Evolutionary conservation across 306 rosid genomes (phyloP), one percentile per base, ranked within the genome.

Genomic region (Corylus heterophylla): DNA sequence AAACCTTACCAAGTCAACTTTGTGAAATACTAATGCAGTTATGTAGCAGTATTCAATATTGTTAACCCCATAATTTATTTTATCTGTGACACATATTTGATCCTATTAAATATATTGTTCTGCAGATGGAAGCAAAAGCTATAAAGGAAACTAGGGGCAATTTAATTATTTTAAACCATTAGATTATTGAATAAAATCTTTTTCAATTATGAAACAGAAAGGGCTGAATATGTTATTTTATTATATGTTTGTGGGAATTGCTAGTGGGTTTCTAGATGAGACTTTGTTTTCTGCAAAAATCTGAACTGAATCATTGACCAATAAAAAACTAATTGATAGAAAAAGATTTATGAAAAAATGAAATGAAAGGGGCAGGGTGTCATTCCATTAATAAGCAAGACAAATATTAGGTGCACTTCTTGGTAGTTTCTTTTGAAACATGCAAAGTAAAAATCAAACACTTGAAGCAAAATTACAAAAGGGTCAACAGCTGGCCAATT

Each of bases 391-490:
- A 66, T 31, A 31, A 63, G 45, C n/a, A 66, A 66, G 49, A 37
- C 7, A 37, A 2, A 63, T 7, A 58, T 44, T 31, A 7, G 17
- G 71, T 73, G 51, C 39, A 27, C 48, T 86, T 78, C 72, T 64
- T 74, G 39, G 83, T 16, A 20, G 39, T 55, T 87, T 79, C 83
- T 31, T 55, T 42, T 74, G 44, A 74, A 42, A 8, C 7, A 22
- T 16, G 12, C 7, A 74, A 42, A 2, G 39, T 2, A 11, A 48
- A 17, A 42, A 10, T 10, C 2, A 39, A n/a, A 18, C n/a, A 42
- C 29, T 39, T 22, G 25, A 22, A 22, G 25, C 25, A 22, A 22
- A 31, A 3, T 16, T 16, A 8, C 14, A 17, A 67, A 49, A 49
- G 13, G 29, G 51, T 59, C 74, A 66, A 67, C 56, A 14, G 75